Evolutionary conservation across 2,329 filamentous ascomycete species (phyloP), one percentile per base, ranked within the genome.

Genomic region (Aspergillus ochraceoroseus): DNA sequence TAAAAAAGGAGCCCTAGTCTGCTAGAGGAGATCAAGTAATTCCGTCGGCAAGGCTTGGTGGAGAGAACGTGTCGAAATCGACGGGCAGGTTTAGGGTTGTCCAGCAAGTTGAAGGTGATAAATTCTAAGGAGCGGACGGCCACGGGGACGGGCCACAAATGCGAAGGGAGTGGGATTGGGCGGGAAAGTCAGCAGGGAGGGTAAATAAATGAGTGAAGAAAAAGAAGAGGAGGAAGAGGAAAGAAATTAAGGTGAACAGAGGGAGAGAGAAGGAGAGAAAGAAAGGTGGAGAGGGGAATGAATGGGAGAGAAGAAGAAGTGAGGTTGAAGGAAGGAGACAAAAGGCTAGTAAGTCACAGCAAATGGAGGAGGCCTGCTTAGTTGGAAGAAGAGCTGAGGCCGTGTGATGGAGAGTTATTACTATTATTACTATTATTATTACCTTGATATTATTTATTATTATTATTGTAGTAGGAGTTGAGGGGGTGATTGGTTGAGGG

Each of bases 41-140:
- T 19, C 27, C 20, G 39, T 26, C 22, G 17, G 17, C 17, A 36
- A 23, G n/a, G 22, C 19, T n/a, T 26, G 36, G 38, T 4, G 11
- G 36, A 43, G 13, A n/a, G 31, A 42, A 22, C 7, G 28, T 23
- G 33, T 38, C 37, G 37, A 34, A 26, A 22, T 32, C 6, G 40
- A 40, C 35, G 29, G 30, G 26, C 22, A 26, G 14, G 28, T 45
- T 39, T 15, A n/a, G n/a, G 37, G 32, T 22, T 32, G 41, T 40
- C 38, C 38, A 34, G 30, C 43, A 36, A 33, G 33, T 37, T 32
- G 20, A 37, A 37, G 26, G 33, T 37, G 25, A 38, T 31, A 34
- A 42, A 35, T 41, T 41, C 35, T 62, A 64, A 64, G 54, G 61
- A 64, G 55, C 58, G 61, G 61, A 64, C 61, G 61, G 59, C 61